Base-by-base conservation (phyloP, 1,284 basidiomycete species). In the Testicularia cyperi region DNA sequence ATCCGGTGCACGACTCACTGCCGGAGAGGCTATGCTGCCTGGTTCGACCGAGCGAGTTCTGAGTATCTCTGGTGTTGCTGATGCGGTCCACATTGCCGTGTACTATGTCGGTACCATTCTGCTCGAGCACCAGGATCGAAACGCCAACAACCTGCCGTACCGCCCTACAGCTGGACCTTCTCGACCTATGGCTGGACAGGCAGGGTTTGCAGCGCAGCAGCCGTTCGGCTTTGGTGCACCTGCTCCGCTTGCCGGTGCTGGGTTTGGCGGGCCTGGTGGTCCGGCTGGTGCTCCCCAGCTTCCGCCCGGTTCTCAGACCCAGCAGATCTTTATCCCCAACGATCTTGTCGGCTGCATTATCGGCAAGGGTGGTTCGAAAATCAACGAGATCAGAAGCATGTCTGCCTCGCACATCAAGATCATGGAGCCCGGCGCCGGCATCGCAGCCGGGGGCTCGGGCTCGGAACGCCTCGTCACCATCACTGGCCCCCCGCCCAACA, bases 271-370 rank as follows among this genome's bases (percentile, higher is more conserved):
- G 6, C 30, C 54, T 22, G 47, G 33, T 10, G 54, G 40, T n/a
- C 42, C 56, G 4, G 55, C 38, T 18, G 45, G 35, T 10, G 40
- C 44, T 21, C 55, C 79, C 1, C 80, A 81, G 39, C 86, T 88
- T 15, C 71, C 75, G 10, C 77, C 78, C 9, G 77, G 77, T 63
- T 80, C 88, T 44, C 92, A 96, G 78, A 95, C 91, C 4, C 94
- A 99, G 77, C 92, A 97, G 78, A 96, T 99, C 64, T 99, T 90
- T 77, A 96, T 98, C 65, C 95, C 95, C 19, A 97, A 97, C 75
- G 90, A 95, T 68, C 82, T 98, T 13, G 95, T 99, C 15, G 95
- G 92, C 13, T 92, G 91, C 72, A 95, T 99, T 78, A 99, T 99
- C 70, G 95, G 95, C 40, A 98, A 97, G 78, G 94, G 91, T 19